Conservation (phyloP, 2,329 filamentous ascomycete species). For the Meredithiella fracta region DNA sequence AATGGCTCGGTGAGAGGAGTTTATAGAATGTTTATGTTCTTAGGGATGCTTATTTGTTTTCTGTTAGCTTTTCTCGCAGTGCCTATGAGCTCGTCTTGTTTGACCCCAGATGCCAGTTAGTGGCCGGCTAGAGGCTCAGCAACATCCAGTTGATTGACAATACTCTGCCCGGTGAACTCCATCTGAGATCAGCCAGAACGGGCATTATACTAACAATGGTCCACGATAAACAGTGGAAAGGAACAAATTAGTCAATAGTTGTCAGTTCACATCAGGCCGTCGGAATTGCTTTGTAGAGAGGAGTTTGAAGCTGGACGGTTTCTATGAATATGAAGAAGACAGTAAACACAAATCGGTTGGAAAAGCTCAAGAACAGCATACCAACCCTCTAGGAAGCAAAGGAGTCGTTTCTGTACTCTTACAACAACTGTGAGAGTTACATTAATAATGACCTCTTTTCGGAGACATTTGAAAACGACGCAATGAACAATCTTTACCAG, state of each 20-base stretch:
- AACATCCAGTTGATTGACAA: no score
- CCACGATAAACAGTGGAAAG: no score
- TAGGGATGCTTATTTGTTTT: slow-evolving; percentile 1
- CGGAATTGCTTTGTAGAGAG: background rate
- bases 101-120: slow-evolving; percentile 1
- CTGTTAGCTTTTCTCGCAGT: slow-evolving; percentile 1
- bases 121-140: slow-evolving; percentile 3
- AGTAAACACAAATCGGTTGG: background rate
- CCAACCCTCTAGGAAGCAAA: background rate
- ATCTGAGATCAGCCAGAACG: no score
- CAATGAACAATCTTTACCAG: no score
- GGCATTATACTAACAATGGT: no score
- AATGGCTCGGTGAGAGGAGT: background rate
- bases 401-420: background rate
- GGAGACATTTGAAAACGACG: no score
- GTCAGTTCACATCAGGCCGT: background rate
- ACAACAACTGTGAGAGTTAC: background rate
- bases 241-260: no score
- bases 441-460: background rate
- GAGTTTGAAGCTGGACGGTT: background rate
- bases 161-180: no score
- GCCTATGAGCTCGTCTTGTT: background rate
- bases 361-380: background rate
- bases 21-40: background rate
- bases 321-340: no score